Percentiles rank a stretch among this genome's conserved stretches.
These are phyloP conservation scores for Ceratocystis papillata DNA, from an alignment of 2,329 filamentous ascomycete species.

Conservation along the genomic window DNA sequence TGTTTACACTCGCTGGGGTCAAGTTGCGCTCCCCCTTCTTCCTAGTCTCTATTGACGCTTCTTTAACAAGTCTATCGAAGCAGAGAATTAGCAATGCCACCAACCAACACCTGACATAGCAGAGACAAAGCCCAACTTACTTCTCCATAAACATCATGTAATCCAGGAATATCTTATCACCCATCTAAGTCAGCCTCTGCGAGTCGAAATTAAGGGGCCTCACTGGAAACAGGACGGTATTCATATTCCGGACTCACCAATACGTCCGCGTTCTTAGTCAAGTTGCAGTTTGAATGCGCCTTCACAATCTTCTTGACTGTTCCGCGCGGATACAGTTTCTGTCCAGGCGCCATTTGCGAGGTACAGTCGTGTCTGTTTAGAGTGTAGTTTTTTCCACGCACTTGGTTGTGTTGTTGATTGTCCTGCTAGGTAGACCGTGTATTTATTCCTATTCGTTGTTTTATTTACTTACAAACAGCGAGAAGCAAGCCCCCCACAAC, in stretches of 20 bases:
- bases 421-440: neutral
- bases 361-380: neutral
- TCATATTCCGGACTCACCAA: slow-evolving; percentile 42
- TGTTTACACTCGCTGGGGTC: slow-evolving; percentile 64
- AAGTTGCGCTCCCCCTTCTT: slow-evolving; percentile 61
- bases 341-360: slow-evolving; percentile 46
- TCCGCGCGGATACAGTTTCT: slow-evolving; percentile 71
- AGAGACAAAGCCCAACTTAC: slow-evolving; percentile 32
- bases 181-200: neutral
- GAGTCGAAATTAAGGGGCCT: neutral
- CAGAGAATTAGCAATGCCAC: neutral
- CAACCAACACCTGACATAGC: neutral
- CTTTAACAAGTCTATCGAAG: slow-evolving; percentile 56
- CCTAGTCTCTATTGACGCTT: slow-evolving; percentile 66
- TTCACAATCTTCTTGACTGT: slow-evolving; percentile 86
- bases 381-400: too few relatives aligned
- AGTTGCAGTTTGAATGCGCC: slow-evolving; percentile 66
- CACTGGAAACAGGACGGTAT: neutral
- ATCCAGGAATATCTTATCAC: slow-evolving; percentile 65
- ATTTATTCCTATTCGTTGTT: neutral
- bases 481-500: too few relatives aligned
- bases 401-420: neutral
- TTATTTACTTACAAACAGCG: neutral
- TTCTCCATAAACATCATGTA: slow-evolving; percentile 71
- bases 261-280: slow-evolving; percentile 80